Evolutionary conservation across 2,329 filamentous ascomycete genomes (phyloP).

Genomic region (Ciborinia camelliae): DNA sequence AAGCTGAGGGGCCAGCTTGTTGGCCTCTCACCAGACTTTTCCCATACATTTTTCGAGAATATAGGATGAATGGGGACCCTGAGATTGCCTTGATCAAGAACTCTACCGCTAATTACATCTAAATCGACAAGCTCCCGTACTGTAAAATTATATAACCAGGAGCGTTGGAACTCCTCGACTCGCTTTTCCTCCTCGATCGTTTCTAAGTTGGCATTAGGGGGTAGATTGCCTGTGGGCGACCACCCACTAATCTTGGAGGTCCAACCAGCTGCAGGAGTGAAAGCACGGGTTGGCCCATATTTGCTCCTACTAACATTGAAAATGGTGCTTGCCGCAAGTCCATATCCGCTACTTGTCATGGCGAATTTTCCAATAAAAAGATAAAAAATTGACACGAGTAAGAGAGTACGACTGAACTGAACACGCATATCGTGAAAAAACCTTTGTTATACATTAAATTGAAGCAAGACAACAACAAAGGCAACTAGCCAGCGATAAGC

Average conservation of each 20-base stretch:
- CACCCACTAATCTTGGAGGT: background rate
- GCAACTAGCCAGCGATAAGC: background rate
- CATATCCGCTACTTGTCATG: background rate
- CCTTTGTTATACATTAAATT: background rate
- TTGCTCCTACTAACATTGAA: background rate
- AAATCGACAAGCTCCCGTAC: constrained; percentile 15
- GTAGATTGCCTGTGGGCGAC: constrained; percentile 7
- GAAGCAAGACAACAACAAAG: background rate
- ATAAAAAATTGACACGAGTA: background rate
- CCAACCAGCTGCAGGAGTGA: background rate
- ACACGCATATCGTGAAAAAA: background rate
- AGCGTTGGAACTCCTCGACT: constrained; percentile 1
- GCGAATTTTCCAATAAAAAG: background rate
- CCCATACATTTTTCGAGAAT: background rate
- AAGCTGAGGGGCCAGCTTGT: background rate
- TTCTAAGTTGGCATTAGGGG: background rate
- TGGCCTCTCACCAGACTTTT: background rate
- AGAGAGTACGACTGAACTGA: background rate
- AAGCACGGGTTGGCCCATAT: background rate
- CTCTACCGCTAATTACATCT: constrained; percentile 5
- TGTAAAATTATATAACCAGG: background rate
- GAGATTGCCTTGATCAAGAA: background rate
- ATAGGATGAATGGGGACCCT: constrained; percentile 1
- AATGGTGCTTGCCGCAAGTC: background rate
- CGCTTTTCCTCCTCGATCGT: background rate